These are phyloP conservation scores for Monascus purpureus DNA, from an alignment of 495 filamentous ascomycete genomes.

Conservation along the genomic window DNA sequence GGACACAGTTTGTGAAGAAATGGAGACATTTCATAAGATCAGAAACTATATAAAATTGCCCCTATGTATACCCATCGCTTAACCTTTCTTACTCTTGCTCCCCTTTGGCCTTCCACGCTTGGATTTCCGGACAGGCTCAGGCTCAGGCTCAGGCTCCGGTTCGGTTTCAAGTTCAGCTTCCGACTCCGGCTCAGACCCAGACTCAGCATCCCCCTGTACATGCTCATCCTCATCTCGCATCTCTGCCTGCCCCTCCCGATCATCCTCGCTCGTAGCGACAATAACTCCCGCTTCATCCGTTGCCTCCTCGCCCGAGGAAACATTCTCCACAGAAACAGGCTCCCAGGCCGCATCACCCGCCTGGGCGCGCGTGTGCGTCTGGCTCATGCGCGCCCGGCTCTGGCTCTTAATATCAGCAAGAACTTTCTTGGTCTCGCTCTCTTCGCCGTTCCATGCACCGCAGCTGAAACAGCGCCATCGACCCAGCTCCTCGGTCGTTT, in stretches of 20 bases:
- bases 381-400: neutral
- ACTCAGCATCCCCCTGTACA: constrained; percentile 1
- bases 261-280: constrained; percentile 16
- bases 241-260: constrained; percentile 5
- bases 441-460: constrained; percentile 69
- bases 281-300: constrained; percentile 15
- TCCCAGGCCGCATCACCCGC: constrained; percentile 10
- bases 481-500: constrained; percentile 64
- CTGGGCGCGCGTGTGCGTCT: neutral
- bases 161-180: constrained; percentile 4
- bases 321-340: constrained; percentile 11
- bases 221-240: constrained; percentile 8
- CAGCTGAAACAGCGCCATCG: constrained; percentile 83
- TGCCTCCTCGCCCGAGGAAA: constrained; percentile 7
- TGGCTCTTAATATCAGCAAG: constrained; percentile 25
- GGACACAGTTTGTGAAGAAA: too few species aligned
- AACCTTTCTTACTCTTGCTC: constrained; percentile 7
- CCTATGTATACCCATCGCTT: constrained; percentile 2
- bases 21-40: too few species aligned
- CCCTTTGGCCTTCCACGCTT: constrained; percentile 11
- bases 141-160: constrained; percentile 5
- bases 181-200: constrained; percentile 1
- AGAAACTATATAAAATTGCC: too few species aligned
- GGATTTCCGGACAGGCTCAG: constrained; percentile 7
- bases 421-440: constrained; percentile 55